Conservation (phyloP, 2,329 filamentous ascomycete species). For the Colletotrichum truncatum region DNA sequence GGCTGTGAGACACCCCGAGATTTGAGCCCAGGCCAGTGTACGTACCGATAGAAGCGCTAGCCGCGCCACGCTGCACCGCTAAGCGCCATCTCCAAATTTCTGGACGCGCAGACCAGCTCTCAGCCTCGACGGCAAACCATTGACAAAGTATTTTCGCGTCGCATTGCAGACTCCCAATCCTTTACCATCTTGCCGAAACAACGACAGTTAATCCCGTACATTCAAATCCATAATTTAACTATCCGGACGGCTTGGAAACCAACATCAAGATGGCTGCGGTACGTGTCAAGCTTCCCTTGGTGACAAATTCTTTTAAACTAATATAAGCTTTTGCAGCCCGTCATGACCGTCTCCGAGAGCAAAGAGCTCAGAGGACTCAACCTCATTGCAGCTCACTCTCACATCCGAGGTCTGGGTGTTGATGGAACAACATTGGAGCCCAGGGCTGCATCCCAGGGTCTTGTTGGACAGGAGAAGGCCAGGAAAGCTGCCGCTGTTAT, state of each 20-base stretch:
- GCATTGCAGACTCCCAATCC: background rate
- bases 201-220: background rate
- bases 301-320: background rate
- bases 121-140: conserved; percentile 5
- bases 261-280: conserved; percentile 60
- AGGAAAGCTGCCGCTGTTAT: conserved; percentile 96
- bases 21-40: too few species aligned
- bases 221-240: background rate
- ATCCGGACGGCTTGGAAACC: background rate
- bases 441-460: conserved; percentile 84
- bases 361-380: conserved; percentile 97
- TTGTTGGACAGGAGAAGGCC: conserved; percentile 96
- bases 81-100: conserved; percentile 29
- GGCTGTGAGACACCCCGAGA: too few species aligned
- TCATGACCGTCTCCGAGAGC: conserved; percentile 87
- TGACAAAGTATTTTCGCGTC: conserved; percentile 10
- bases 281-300: conserved; percentile 36
- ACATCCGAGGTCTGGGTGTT: conserved; percentile 95
- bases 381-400: conserved; percentile 97
- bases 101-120: conserved; percentile 20
- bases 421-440: conserved; percentile 92
- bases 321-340: conserved; percentile 52
- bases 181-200: background rate
- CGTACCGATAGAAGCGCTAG: conserved; percentile 15
- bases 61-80: conserved; percentile 14